Evolutionary conservation across 2,329 filamentous ascomycete species (phyloP), one percentile per base, ranked within the genome.

Genomic region (Beauveria brongniartii): DNA sequence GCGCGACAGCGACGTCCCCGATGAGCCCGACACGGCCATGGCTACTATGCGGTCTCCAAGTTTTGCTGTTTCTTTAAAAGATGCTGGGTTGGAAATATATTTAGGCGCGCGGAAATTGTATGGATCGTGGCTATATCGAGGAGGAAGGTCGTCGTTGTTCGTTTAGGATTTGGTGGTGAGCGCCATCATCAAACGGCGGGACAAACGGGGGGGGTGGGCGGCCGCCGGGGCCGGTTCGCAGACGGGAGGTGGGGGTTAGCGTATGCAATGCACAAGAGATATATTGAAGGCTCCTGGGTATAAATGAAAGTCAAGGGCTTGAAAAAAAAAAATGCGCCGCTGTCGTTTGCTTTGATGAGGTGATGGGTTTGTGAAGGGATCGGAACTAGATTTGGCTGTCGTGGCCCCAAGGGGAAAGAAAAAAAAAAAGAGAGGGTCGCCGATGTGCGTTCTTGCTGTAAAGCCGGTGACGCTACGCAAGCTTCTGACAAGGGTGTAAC

Each of bases 1-100:
- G 64, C 73, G 73, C 57, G 83, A 80, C 66, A 86, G 55, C 22
- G 50, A 55, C 43, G 60, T 58, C 34, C 10, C 60, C 20, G 50
- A 44, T 40, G 52, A 44, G 48, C 26, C 55, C 10, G 50, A 41
- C 30, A 50, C 52, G 40, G 59, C 48, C 65, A 61, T 61, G n/a
- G 37, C 50, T 24, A 34, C 22, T 14, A 12, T 12, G 30, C 30
- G 34, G 5, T 37, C 12, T 14, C 30, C 34, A 14, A 8, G 34
- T 1, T 16, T 7, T 46, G n/a, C 5, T 20, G 20, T 48, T 48
- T 22, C 14, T 28, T 3, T 48, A 7, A 10, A 9, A 18, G 3
- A 16, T n/a, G 4, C 22, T 43, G 41, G 9, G 1, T 10, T 43
- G 18, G 3, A 4, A 43, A n/a, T 43, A 18, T 43, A 1, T 8